Base-by-base conservation (phyloP, 2,329 filamentous ascomycete species). In the Volutella citrinella region DNA sequence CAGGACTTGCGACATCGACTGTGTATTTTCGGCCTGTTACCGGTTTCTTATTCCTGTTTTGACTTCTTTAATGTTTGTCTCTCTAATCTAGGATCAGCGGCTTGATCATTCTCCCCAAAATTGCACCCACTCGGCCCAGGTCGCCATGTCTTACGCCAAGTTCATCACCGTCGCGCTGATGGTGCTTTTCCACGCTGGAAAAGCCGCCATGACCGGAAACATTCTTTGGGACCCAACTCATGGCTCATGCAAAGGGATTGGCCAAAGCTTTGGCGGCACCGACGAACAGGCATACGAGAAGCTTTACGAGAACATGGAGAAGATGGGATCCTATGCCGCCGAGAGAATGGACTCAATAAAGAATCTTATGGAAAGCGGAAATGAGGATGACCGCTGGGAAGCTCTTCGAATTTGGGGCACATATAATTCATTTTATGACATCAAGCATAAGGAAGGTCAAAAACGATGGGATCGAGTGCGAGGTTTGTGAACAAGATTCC, bases 381-480 rank as follows among this genome's bases (percentile, higher is more conserved):
- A 22, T 13, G 11, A 3, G 18, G 27, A 4, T 18, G 24, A 27
- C n/a, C 31, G n/a, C 9, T 33, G 23, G 31, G 24, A 33, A n/a
- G 26, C 26, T 6, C 16, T 27, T 17, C 20, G 18, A 14, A 8
- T 33, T 13, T 26, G 20, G 6, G 24, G 31, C n/a, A 33, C 31
- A 13, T 33, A 20, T 10, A 24, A 33, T 21, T 10, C n/a, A 17
- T 33, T 33, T 14, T 33, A 26, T n/a, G 31, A 33, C 13, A 6
- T 33, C 6, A 23, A 33, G 18, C 31, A 27, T 17, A 10, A 12
- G 8, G 31, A 33, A 4, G 16, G 18, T 7, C n/a, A 5, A 4
- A 27, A 19, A 7, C 31, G 24, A 7, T 33, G 31, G 31, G n/a
- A 27, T 4, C 16, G 23, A 4, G 31, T 33, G 4, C 26, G 21